phyloP scores from a whole-genome alignment of 805 yeast species.

The Monosporozyma yasuniensis region DNA sequence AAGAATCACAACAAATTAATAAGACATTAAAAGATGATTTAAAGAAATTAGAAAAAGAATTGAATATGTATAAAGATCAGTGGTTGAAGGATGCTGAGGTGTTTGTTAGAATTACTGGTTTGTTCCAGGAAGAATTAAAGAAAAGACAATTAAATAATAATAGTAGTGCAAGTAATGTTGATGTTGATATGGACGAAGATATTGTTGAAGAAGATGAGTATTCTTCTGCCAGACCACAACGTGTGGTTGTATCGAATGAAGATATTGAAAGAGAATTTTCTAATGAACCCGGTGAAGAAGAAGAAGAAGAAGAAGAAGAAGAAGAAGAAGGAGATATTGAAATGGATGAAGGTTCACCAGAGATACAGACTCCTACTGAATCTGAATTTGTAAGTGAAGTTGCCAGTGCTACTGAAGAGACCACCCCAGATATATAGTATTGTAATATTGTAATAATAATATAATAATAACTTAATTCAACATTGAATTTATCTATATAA shows the following conservation, averaged over 20 bases:
- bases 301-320: conserved; percentile 2
- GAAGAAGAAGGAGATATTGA: conserved; percentile 2
- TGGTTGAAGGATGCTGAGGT: conserved; percentile 28
- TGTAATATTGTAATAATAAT: neutral
- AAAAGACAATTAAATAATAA: neutral
- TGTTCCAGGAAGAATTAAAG: conserved; percentile 20
- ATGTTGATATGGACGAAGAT: conserved; percentile 10
- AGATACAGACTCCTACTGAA: neutral
- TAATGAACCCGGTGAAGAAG: neutral
- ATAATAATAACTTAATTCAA: no score
- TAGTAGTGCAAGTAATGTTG: conserved; percentile 11
- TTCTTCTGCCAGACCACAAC: neutral
- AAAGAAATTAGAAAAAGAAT: conserved; percentile 15
- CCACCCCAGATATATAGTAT: neutral
- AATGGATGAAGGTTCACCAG: conserved; percentile 3
- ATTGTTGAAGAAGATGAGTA: conserved; percentile 5
- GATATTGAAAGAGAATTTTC: neutral
- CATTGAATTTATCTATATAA: no score
- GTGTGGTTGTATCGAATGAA: neutral
- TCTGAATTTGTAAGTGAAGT: neutral
- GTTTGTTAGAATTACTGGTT: conserved; percentile 19
- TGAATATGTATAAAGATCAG: conserved; percentile 18
- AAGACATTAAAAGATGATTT: conserved; percentile 17
- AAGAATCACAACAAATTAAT: conserved; percentile 19
- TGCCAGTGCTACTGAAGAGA: neutral